These are phyloP conservation scores for Davidsoniella neocaledoniae DNA, from an alignment of 2,329 filamentous ascomycete species.

Conservation along the genomic window DNA sequence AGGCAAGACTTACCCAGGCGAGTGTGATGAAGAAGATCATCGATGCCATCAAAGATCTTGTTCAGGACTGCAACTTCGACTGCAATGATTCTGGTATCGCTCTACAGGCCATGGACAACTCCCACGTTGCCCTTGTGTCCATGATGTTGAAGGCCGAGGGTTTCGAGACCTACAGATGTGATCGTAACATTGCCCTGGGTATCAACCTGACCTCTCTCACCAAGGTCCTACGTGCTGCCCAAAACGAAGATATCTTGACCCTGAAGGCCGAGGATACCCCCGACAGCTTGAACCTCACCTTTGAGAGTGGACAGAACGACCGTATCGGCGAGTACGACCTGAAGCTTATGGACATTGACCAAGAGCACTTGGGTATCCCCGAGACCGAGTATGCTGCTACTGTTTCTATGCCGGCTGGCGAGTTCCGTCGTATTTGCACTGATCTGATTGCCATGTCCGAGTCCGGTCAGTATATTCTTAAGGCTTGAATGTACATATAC, in stretches of 20 bases:
- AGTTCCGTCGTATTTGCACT: constrained; percentile 90
- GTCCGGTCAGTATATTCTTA: constrained; percentile 49
- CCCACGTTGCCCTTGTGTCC: constrained; percentile 93
- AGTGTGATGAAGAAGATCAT: constrained; percentile 94
- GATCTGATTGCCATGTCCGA: constrained; percentile 87
- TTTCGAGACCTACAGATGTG: constrained; percentile 92
- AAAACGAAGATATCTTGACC: constrained; percentile 83
- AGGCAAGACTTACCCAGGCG: constrained; percentile 93
- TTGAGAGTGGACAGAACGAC: constrained; percentile 79
- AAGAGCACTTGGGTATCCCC: constrained; percentile 96
- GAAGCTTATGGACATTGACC: constrained; percentile 99
- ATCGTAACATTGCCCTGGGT: constrained; percentile 95
- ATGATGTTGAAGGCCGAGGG: constrained; percentile 96
- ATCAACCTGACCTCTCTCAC: constrained; percentile 94
- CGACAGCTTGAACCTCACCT: constrained; percentile 86
- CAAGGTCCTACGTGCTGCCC: constrained; percentile 88
- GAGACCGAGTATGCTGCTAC: constrained; percentile 97
- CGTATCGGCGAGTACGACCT: constrained; percentile 97
- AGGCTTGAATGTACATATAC: not conserved
- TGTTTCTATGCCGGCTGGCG: constrained; percentile 69
- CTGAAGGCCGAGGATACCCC: constrained; percentile 95
- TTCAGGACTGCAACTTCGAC: constrained; percentile 99
- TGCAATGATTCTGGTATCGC: constrained; percentile 99
- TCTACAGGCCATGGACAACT: constrained; percentile 99
- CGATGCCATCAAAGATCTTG: constrained; percentile 96